These are phyloP conservation scores for Cytospora leucostoma DNA, from an alignment of 2,329 filamentous ascomycete genomes.

Conservation along the genomic window DNA sequence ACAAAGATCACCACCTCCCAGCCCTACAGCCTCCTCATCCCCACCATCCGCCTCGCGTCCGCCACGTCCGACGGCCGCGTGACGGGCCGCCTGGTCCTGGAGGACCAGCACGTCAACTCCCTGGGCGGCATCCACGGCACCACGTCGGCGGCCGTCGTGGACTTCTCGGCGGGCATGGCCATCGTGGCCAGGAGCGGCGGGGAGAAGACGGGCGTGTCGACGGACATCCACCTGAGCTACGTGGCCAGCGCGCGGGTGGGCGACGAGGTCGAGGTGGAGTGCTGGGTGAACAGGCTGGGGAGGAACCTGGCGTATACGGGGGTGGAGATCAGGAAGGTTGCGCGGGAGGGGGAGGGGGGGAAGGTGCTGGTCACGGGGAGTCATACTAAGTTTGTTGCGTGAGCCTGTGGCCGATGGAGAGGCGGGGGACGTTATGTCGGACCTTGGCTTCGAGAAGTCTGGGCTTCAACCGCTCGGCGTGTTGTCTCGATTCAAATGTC, in stretches of 20 bases:
- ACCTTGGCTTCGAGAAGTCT: too few species aligned
- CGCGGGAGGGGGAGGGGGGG: constrained; percentile 18
- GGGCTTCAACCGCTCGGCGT: too few species aligned
- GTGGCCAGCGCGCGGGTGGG: constrained; percentile 63
- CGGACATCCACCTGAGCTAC: constrained; percentile 76
- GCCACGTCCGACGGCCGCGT: constrained; percentile 49
- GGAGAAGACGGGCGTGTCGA: constrained; percentile 66
- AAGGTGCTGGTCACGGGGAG: constrained; percentile 28
- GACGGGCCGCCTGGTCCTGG: constrained; percentile 50
- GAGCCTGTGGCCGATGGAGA: neutral
- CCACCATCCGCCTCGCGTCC: constrained; percentile 47
- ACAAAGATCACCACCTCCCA: constrained; percentile 48
- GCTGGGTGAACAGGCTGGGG: constrained; percentile 66
- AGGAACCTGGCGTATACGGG: constrained; percentile 68
- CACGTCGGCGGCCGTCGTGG: constrained; percentile 69
- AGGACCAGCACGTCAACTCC: constrained; percentile 64
- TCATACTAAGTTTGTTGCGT: constrained; percentile 29
- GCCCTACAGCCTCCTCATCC: constrained; percentile 57
- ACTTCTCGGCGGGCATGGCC: constrained; percentile 73
- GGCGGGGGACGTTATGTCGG: too few species aligned
- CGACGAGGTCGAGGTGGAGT: constrained; percentile 69
- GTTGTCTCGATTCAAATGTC: too few species aligned
- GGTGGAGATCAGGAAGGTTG: constrained; percentile 64
- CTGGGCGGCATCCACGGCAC: constrained; percentile 69
- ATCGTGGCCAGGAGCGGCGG: constrained; percentile 66